A percentile compares a stretch with the other conserved stretches of the same genome.
Conservation (phyloP, 495 filamentous ascomycete genomes). For the Geopyxis carbonaria region DNA sequence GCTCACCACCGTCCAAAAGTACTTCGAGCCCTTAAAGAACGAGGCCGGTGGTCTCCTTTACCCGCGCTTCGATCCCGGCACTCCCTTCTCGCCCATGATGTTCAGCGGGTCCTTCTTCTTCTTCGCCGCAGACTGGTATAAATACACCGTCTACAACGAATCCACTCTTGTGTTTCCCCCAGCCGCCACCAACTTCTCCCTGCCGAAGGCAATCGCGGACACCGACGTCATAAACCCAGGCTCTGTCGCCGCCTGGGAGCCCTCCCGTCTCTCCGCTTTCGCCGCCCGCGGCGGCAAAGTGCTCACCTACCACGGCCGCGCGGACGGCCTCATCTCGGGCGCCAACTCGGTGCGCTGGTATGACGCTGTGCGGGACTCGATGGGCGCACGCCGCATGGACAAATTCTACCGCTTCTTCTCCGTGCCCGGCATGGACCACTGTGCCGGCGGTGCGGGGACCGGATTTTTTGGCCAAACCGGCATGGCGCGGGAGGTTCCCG, state of each 20-base stretch:
- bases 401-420: constrained; percentile 23
- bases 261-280: constrained; percentile 34
- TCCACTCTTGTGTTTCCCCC: too few relatives aligned
- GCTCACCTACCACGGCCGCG: constrained; percentile 36
- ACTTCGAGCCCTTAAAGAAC: constrained; percentile 39
- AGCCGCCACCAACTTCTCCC: constrained; percentile 12
- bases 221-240: constrained; percentile 32
- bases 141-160: constrained; percentile 16
- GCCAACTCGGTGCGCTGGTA: constrained; percentile 31
- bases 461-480: constrained; percentile 17
- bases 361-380: constrained; percentile 29
- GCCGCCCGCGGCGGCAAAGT: constrained; percentile 36
- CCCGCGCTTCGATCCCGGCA: constrained; percentile 32
- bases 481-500: constrained; percentile 29
- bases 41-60: constrained; percentile 38
- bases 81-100: constrained; percentile 12
- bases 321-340: constrained; percentile 34
- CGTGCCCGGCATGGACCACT: constrained; percentile 28
- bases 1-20: constrained; percentile 34
- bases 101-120: not conserved
- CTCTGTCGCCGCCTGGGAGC: constrained; percentile 32
- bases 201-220: constrained; percentile 25
- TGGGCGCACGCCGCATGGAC: not conserved
- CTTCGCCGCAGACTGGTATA: constrained; percentile 23
- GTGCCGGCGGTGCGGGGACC: constrained; percentile 7